Evolutionary conservation across 768 basidiomycete species (phyloP).

Genomic region (Leccinum subgranulosum): DNA sequence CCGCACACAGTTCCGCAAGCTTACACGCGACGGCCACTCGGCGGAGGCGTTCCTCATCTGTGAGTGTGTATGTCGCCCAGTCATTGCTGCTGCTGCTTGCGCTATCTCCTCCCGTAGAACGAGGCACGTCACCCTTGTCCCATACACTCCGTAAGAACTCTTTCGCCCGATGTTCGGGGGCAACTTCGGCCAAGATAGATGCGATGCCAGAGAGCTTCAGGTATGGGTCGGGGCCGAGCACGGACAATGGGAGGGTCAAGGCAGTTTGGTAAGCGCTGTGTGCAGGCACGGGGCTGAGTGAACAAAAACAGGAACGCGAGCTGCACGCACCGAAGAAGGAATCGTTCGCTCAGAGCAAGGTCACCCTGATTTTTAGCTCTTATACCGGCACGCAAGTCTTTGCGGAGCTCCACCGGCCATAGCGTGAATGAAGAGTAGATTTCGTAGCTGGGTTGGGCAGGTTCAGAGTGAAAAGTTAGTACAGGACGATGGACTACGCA

Average conservation of each 20-base stretch:
- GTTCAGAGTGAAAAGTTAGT: background rate
- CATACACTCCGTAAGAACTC: conserved; percentile 22
- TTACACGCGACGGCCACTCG: conserved; percentile 44
- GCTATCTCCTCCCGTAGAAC: background rate
- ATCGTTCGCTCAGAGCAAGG: conserved; percentile 46
- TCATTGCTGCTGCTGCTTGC: background rate
- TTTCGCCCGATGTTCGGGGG: conserved; percentile 28
- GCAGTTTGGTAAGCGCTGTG: conserved; percentile 57
- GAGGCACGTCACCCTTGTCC: conserved; percentile 13
- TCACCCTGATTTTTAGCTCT: conserved; percentile 60
- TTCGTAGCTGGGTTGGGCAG: conserved; percentile 40
- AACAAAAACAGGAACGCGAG: background rate
- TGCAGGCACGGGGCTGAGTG: background rate
- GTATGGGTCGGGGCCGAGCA: conserved; percentile 44
- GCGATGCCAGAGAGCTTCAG: conserved; percentile 70
- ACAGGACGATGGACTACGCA: conserved; percentile 23
- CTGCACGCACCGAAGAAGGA: conserved; percentile 48
- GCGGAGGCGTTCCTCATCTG: conserved; percentile 40
- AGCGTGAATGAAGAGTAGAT: conserved; percentile 55
- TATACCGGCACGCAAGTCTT: conserved; percentile 63
- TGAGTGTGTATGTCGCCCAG: conserved; percentile 28
- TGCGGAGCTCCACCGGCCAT: conserved; percentile 64
- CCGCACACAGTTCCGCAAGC: conserved; percentile 39
- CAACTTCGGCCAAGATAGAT: conserved; percentile 54
- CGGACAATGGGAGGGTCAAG: conserved; percentile 37